Conservation (phyloP, 352 stramenopile species). For the Phytophthora cajani region DNA sequence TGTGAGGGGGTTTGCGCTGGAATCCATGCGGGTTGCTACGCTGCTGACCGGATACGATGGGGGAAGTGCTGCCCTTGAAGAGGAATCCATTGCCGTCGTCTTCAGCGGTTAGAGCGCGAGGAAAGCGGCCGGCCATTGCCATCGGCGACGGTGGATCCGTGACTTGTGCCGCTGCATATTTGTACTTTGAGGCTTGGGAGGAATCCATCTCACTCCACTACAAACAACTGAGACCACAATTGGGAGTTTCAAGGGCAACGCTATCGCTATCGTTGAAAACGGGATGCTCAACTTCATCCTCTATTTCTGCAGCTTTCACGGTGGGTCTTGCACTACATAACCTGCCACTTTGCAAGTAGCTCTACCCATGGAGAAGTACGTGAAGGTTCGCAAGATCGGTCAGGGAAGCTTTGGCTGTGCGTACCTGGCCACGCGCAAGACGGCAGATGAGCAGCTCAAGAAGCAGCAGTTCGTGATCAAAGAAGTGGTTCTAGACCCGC, state of each 20-base stretch:
- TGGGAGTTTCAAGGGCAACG: conserved; percentile 4
- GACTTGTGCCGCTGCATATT: conserved; percentile 4
- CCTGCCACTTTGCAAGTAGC: background rate
- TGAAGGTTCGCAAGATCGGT: conserved; percentile 78
- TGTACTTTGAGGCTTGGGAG: conserved; percentile 15
- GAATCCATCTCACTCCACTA: conserved; percentile 14
- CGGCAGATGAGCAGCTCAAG: conserved; percentile 28
- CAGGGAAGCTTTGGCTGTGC: conserved; percentile 77
- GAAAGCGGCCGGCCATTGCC: conserved; percentile 22
- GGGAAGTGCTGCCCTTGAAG: conserved; percentile 35
- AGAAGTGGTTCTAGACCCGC: conserved; percentile 74
- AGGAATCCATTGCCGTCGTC: conserved; percentile 58
- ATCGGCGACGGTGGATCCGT: conserved; percentile 17
- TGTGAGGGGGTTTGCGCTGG: conserved; percentile 61
- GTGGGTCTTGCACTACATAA: too few relatives aligned
- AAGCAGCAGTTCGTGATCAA: conserved; percentile 76
- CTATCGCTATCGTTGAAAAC: background rate
- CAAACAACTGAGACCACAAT: background rate
- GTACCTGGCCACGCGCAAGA: conserved; percentile 65
- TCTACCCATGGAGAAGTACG: conserved; percentile 78
- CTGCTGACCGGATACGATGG: conserved; percentile 8
- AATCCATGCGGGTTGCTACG: conserved; percentile 27
- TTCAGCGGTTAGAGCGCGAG: conserved; percentile 25
- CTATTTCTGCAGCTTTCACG: conserved; percentile 30
- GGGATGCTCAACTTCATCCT: conserved; percentile 12